Evolutionary conservation across 1,139 yeast species (phyloP).

Genomic region (Diutina rugosa): DNA sequence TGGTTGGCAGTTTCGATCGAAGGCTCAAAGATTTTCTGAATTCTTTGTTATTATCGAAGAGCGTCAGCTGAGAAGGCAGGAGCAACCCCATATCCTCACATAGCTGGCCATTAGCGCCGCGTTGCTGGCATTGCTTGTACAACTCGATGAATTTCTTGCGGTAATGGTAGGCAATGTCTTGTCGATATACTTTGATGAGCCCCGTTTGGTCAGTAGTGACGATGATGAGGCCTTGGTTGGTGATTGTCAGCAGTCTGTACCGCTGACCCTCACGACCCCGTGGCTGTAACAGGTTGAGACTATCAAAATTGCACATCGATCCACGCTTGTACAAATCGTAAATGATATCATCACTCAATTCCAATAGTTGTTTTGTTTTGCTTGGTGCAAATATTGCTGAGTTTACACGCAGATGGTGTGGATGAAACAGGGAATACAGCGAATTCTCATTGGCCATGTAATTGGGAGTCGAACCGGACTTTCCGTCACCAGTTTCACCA

Average conservation of each 20-base stretch:
- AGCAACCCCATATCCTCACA: background rate
- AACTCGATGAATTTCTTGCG: constrained; percentile 13
- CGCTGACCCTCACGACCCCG: constrained; percentile 2
- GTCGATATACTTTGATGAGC: constrained; percentile 61
- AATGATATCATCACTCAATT: constrained; percentile 66
- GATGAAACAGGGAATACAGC: constrained; percentile 59
- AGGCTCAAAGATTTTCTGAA: background rate
- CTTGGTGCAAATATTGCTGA: constrained; percentile 72
- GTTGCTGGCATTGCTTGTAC: background rate
- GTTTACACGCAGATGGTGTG: constrained; percentile 63
- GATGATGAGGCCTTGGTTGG: constrained; percentile 32
- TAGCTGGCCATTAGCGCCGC: background rate
- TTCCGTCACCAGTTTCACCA: constrained; percentile 9
- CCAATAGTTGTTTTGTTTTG: constrained; percentile 50
- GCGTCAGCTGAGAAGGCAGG: background rate
- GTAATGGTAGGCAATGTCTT: constrained; percentile 48
- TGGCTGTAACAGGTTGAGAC: background rate
- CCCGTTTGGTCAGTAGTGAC: constrained; percentile 74
- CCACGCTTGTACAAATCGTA: constrained; percentile 41
- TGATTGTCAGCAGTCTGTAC: background rate
- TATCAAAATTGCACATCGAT: constrained; percentile 3
- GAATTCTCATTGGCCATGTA: constrained; percentile 33
- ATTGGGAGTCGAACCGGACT: constrained; percentile 11
- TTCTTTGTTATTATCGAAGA: background rate
- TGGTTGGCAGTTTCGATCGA: background rate